phyloP scores from a whole-genome alignment of 495 filamentous ascomycete genomes.

The Aspergillus asperescens region DNA sequence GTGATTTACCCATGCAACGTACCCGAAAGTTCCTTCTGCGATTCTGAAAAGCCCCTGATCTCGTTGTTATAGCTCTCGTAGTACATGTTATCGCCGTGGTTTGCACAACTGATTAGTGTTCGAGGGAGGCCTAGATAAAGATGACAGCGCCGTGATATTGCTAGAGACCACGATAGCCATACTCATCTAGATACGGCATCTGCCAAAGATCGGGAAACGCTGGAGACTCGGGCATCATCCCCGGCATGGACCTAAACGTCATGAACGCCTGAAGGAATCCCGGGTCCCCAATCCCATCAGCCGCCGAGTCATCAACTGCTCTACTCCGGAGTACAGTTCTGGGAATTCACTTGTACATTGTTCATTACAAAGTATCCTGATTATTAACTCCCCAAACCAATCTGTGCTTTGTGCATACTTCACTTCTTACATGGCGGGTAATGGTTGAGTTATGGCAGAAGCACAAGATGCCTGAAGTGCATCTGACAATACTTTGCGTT shows the following conservation, averaged over 20 bases:
- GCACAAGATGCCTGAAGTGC: no score
- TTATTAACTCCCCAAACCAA: no score
- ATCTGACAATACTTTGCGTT: no score
- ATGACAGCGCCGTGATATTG: no score
- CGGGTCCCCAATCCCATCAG: not conserved
- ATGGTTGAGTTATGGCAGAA: no score
- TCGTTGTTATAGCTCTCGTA: slow-evolving; percentile 51
- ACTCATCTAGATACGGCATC: slow-evolving; percentile 4
- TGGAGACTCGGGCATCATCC: slow-evolving; percentile 1
- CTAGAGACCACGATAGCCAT: not conserved
- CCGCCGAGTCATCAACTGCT: not conserved
- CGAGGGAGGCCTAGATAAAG: slow-evolving; percentile 56
- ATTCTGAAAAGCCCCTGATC: slow-evolving; percentile 32
- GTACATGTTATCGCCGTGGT: slow-evolving; percentile 55
- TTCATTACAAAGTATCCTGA: no score
- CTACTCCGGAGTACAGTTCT: no score
- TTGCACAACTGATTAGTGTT: slow-evolving; percentile 44
- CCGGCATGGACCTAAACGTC: slow-evolving; percentile 3
- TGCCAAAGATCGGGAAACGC: slow-evolving; percentile 9
- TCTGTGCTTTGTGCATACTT: no score
- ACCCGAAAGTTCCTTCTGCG: slow-evolving; percentile 45
- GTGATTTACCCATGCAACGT: slow-evolving; percentile 52
- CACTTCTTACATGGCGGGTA: no score
- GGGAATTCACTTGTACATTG: no score
- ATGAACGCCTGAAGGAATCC: slow-evolving; percentile 1